phyloP scores from a whole-genome alignment of 495 filamentous ascomycete species.

The Aspergillus olivimuriae region DNA sequence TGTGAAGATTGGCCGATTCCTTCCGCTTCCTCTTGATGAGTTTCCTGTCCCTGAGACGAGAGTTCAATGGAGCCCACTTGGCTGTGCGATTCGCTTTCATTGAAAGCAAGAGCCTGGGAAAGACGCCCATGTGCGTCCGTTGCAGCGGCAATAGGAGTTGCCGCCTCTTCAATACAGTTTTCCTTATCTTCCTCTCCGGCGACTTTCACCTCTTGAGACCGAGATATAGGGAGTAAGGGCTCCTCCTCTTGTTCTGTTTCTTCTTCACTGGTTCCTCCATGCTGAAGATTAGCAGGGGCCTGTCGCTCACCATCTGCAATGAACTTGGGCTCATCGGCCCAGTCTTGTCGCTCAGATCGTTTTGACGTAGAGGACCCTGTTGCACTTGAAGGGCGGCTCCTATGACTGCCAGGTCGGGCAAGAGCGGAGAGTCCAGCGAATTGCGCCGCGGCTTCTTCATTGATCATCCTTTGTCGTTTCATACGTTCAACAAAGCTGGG shows the following conservation, averaged over 20 bases:
- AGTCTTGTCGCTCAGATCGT: slow-evolving; percentile 3
- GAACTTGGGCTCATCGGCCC: slow-evolving; percentile 3
- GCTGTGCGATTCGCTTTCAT: slow-evolving; percentile 15
- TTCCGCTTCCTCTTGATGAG: slow-evolving; percentile 7
- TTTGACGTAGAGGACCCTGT: slow-evolving; percentile 2
- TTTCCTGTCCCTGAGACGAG: slow-evolving; percentile 2
- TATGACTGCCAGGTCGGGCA: slow-evolving; percentile 15
- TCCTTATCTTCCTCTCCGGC: slow-evolving; percentile 47
- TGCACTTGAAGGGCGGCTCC: slow-evolving; percentile 2
- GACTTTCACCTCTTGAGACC: slow-evolving; percentile 22
- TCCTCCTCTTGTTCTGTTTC: slow-evolving; percentile 49
- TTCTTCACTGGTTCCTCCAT: slow-evolving; percentile 37
- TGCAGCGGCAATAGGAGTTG: slow-evolving; percentile 22
- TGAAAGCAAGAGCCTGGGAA: slow-evolving; percentile 34
- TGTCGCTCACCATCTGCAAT: slow-evolving; percentile 12
- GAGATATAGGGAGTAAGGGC: slow-evolving; percentile 15
- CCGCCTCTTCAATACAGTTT: slow-evolving; percentile 30
- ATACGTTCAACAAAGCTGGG: slow-evolving; percentile 36
- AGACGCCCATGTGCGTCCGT: slow-evolving; percentile 33
- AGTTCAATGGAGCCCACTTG: slow-evolving; percentile 1
- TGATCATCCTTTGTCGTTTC: slow-evolving; percentile 29
- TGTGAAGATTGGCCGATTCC: slow-evolving; percentile 26
- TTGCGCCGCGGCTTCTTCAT: slow-evolving; percentile 32
- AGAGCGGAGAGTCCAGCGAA: slow-evolving; percentile 36
- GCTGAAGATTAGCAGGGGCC: slow-evolving; percentile 4